Conservation (phyloP, 2,329 filamentous ascomycete genomes). For the Arthrobotrys entomopaga region DNA sequence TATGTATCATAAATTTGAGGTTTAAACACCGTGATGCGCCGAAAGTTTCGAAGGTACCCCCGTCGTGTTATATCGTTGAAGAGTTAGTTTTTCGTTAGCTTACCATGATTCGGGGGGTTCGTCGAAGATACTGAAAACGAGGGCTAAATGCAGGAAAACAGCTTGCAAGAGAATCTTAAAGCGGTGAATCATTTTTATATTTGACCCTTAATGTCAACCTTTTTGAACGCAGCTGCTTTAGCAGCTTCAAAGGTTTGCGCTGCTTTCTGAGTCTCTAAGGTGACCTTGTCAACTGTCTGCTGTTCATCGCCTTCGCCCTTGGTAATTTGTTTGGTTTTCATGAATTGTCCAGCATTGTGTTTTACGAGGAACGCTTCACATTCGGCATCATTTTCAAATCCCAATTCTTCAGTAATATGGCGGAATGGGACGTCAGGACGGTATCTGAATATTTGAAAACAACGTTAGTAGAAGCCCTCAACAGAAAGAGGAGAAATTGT, state of each 20-base stretch:
- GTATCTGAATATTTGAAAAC: constrained; percentile 72
- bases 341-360: constrained; percentile 76
- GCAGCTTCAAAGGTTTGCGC: constrained; percentile 77
- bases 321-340: constrained; percentile 66
- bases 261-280: constrained; percentile 78
- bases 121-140: constrained; percentile 24
- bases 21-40: constrained; percentile 10
- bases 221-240: constrained; percentile 78
- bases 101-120: constrained; percentile 38
- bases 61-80: constrained; percentile 29
- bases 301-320: constrained; percentile 67
- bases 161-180: neutral
- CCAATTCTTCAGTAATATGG: constrained; percentile 94
- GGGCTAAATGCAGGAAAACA: constrained; percentile 15
- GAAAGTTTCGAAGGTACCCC: constrained; percentile 12
- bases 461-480: constrained; percentile 63
- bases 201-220: constrained; percentile 97
- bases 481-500: neutral
- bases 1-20: neutral
- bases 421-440: constrained; percentile 88
- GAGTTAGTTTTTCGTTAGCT: constrained; percentile 54
- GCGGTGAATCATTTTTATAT: constrained; percentile 70
- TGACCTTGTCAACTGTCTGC: constrained; percentile 17
- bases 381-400: constrained; percentile 91
- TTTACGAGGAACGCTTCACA: constrained; percentile 90